These are phyloP conservation scores for Combretum micranthum DNA, from an alignment of 345 rosid species.

Conservation along the genomic window DNA sequence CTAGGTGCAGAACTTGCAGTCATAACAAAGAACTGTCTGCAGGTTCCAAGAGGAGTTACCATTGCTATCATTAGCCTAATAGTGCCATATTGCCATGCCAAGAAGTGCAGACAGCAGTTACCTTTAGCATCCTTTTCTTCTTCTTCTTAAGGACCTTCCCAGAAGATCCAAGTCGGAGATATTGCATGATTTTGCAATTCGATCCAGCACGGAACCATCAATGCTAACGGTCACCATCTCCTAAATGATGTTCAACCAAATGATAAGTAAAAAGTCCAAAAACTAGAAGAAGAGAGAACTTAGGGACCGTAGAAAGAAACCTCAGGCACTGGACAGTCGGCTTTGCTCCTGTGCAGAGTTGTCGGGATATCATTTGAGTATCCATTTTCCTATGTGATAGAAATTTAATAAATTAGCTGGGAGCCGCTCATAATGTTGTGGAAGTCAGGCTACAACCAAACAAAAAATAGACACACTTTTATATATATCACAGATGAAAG, in stretches of 20 bases:
- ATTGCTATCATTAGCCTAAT: neutral
- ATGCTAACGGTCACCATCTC: slow-evolving; percentile 91
- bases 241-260: slow-evolving; percentile 26
- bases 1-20: too few species aligned
- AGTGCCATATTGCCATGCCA: neutral
- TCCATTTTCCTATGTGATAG: slow-evolving; percentile 61
- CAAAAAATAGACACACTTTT: too few species aligned
- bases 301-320: slow-evolving; percentile 26
- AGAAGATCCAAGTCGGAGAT: slow-evolving; percentile 98
- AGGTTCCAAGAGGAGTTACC: too few species aligned
- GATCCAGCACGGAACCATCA: slow-evolving; percentile 95
- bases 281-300: slow-evolving; percentile 9
- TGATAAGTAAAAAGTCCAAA: slow-evolving; percentile 14
- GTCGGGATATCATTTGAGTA: slow-evolving; percentile 91
- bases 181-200: slow-evolving; percentile 90
- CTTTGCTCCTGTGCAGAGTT: slow-evolving; percentile 91
- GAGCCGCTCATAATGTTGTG: neutral
- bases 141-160: slow-evolving; percentile 99
- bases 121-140: slow-evolving; percentile 82
- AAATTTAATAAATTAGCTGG: neutral
- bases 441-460: too few species aligned
- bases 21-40: too few species aligned
- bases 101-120: slow-evolving; percentile 11
- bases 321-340: slow-evolving; percentile 92
- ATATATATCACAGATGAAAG: too few species aligned